Evolutionary conservation across 257 asterid species (phyloP).

Genomic region (Solanum etuberosum): DNA sequence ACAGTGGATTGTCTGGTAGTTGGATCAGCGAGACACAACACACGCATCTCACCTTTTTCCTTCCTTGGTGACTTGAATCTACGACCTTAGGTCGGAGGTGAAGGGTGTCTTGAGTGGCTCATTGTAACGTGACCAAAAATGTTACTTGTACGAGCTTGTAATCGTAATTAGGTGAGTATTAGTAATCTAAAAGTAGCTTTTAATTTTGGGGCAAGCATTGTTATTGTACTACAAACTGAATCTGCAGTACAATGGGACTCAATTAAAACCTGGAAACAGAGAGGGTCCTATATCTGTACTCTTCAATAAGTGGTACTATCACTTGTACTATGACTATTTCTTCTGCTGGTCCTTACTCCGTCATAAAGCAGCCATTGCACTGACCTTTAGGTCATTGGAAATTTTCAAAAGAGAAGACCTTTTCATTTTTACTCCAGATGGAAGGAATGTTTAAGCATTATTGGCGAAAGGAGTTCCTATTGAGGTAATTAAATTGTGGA

Average conservation of each 20-base stretch:
- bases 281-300: neutral
- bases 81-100: too few relatives aligned
- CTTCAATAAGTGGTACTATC: neutral
- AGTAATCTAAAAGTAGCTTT: neutral
- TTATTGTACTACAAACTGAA: neutral
- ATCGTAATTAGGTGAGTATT: neutral
- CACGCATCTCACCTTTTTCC: too few relatives aligned
- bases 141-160: neutral
- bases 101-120: too few relatives aligned
- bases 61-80: too few relatives aligned
- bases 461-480: neutral
- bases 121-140: too few relatives aligned
- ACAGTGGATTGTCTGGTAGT: neutral
- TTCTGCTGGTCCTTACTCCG: neutral
- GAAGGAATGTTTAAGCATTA: neutral
- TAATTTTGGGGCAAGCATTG: neutral
- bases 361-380: neutral
- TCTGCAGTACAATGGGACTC: neutral
- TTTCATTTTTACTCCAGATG: neutral
- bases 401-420: neutral
- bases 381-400: neutral
- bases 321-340: neutral
- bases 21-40: neutral
- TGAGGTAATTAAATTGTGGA: neutral
- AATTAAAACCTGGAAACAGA: neutral